Conservation (phyloP, 495 filamentous ascomycete genomes). For the Neurospora tetrasperma region DNA sequence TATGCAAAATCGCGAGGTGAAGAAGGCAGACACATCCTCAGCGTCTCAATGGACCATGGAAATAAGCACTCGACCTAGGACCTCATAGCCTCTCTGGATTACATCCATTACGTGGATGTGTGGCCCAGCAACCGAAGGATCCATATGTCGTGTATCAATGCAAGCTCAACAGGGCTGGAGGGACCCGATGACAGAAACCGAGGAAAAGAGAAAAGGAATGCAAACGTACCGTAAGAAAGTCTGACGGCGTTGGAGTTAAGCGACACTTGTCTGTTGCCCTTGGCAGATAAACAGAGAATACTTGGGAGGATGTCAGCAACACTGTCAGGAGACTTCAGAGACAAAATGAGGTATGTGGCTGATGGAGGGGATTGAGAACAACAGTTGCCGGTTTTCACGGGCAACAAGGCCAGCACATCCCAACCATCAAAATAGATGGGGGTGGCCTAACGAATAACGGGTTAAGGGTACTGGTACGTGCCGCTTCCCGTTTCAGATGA, state of each 20-base stretch:
- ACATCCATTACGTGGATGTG: constrained; percentile 7
- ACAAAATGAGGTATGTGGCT: neutral
- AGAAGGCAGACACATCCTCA: neutral
- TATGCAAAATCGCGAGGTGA: neutral
- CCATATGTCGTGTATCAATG: constrained; percentile 14
- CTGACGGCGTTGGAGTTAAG: constrained; percentile 1
- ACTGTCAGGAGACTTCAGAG: neutral
- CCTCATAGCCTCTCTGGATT: neutral
- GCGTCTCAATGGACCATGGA: neutral
- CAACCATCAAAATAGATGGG: neutral
- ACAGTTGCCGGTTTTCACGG: neutral
- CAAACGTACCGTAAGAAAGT: constrained; percentile 16
- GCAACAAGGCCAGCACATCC: neutral
- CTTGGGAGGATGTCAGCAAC: neutral
- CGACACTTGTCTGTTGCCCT: neutral
- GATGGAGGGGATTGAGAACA: neutral
- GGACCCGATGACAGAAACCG: constrained; percentile 2
- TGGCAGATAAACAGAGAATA: neutral
- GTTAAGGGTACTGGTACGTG: neutral
- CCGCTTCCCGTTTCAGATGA: constrained; percentile 1
- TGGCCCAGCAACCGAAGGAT: constrained; percentile 1
- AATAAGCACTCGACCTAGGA: neutral
- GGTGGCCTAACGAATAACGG: neutral
- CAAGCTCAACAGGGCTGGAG: constrained; percentile 10
- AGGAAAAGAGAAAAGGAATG: constrained; percentile 9